These are phyloP conservation scores for Alternaria sp. DNA, from an alignment of 2,329 filamentous ascomycete genomes.

Conservation along the genomic window DNA sequence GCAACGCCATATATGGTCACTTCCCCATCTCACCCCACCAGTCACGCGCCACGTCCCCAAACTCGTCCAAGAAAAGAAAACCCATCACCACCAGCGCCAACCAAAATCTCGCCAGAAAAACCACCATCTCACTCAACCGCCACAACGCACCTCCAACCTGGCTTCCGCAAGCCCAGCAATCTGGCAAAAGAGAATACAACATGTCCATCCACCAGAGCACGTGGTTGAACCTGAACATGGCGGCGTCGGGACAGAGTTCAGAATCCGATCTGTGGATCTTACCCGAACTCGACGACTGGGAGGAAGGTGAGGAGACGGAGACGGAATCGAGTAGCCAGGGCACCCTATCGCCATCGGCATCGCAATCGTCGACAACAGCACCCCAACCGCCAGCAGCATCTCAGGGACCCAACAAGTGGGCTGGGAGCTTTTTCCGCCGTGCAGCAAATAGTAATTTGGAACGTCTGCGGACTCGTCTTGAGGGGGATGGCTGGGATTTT, in stretches of 20 bases:
- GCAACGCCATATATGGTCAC: conserved; percentile 26
- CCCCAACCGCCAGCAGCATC: no score
- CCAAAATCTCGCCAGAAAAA: neutral
- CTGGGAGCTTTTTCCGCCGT: conserved; percentile 28
- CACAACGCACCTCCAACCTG: conserved; percentile 20
- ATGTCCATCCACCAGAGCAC: conserved; percentile 35
- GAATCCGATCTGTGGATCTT: conserved; percentile 45
- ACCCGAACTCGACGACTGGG: conserved; percentile 45
- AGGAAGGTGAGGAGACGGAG: conserved; percentile 20
- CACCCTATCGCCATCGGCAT: neutral
- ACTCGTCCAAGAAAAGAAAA: conserved; percentile 18
- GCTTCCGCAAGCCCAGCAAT: conserved; percentile 20
- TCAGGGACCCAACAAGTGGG: conserved; percentile 15
- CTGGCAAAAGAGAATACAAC: neutral
- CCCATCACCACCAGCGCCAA: conserved; percentile 13
- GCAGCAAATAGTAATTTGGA: conserved; percentile 44
- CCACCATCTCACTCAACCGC: neutral
- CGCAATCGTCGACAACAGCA: neutral
- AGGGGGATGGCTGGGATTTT: conserved; percentile 48
- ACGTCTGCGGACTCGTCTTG: conserved; percentile 36
- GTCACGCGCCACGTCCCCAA: conserved; percentile 20
- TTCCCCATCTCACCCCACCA: conserved; percentile 21
- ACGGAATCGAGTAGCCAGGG: neutral
- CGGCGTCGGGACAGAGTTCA: conserved; percentile 9
- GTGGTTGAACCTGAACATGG: conserved; percentile 31